phyloP scores from a whole-genome alignment of 2,329 filamentous ascomycete genomes.

The Pseudogymnoascus sp. region DNA sequence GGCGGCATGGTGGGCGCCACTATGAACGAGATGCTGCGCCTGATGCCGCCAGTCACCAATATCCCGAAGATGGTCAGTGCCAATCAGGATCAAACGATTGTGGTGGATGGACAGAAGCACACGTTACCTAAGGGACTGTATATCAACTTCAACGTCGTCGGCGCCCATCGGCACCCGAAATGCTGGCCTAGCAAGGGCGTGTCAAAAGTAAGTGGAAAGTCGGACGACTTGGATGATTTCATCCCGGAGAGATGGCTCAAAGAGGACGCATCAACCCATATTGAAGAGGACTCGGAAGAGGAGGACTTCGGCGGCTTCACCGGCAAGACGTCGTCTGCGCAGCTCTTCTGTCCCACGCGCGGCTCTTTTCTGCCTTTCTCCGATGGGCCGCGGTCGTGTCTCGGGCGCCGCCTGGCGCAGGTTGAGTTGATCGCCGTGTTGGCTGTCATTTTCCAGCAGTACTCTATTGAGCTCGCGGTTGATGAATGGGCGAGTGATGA shows the following conservation, averaged over 20 bases:
- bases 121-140: slow-evolving; percentile 49
- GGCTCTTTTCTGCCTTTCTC: slow-evolving; percentile 54
- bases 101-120: slow-evolving; percentile 49
- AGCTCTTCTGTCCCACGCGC: slow-evolving; percentile 41
- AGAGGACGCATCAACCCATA: slow-evolving; percentile 21
- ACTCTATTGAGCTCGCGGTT: slow-evolving; percentile 52
- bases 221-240: slow-evolving; percentile 59
- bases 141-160: slow-evolving; percentile 50
- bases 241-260: slow-evolving; percentile 66
- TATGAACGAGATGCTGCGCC: slow-evolving; percentile 69
- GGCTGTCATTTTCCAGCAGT: slow-evolving; percentile 49
- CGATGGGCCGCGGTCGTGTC: slow-evolving; percentile 49
- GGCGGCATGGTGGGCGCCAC: slow-evolving; percentile 65
- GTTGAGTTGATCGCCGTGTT: slow-evolving; percentile 51
- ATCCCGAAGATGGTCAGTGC: slow-evolving; percentile 60
- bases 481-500: slow-evolving; percentile 49
- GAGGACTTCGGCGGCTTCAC: slow-evolving; percentile 48
- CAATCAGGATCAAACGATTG: slow-evolving; percentile 48
- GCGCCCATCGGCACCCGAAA: slow-evolving; percentile 59
- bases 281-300: slow-evolving; percentile 25
- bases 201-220: slow-evolving; percentile 34
- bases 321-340: slow-evolving; percentile 53
- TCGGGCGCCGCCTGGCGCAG: slow-evolving; percentile 52
- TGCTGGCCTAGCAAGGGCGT: slow-evolving; percentile 51
- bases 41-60: slow-evolving; percentile 62